Conservation (phyloP, 2,329 filamentous ascomycete species). For the Fusarium compactum region DNA sequence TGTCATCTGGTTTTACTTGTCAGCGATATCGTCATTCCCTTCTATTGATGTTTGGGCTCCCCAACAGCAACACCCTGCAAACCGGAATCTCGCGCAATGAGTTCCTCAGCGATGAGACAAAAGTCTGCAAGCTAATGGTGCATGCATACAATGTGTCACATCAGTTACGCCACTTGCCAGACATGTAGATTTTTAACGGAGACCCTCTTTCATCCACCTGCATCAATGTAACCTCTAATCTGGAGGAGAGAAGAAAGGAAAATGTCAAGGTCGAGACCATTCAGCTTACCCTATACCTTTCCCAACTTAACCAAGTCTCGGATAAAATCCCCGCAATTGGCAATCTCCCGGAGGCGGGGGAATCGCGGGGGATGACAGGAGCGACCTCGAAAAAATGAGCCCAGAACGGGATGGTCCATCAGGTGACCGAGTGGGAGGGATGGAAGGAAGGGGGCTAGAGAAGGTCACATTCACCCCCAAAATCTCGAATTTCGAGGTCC, state of each 20-base stretch:
- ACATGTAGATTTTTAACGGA: not conserved
- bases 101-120: not conserved
- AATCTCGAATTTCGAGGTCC: conserved; percentile 34
- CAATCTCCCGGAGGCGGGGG: conserved; percentile 27
- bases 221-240: not conserved
- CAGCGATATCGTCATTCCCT: not conserved
- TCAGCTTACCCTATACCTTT: conserved; percentile 18
- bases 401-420: conserved; percentile 34
- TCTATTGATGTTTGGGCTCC: not conserved
- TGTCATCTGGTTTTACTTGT: not conserved
- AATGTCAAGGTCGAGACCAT: not conserved
- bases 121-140: not conserved
- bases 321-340: conserved; percentile 30
- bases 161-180: not conserved
- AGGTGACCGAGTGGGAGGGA: conserved; percentile 33
- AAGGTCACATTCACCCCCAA: conserved; percentile 35
- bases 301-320: not conserved
- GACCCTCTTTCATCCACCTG: not conserved
- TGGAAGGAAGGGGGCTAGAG: conserved; percentile 12
- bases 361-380: conserved; percentile 35
- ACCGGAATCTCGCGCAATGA: no score
- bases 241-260: not conserved
- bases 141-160: not conserved
- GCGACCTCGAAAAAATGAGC: conserved; percentile 17
- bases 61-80: not conserved